Percentiles rank a stretch among this genome's conserved stretches.
Conservation (phyloP, 495 filamentous ascomycete genomes). For the Coniosporium apollinis region DNA sequence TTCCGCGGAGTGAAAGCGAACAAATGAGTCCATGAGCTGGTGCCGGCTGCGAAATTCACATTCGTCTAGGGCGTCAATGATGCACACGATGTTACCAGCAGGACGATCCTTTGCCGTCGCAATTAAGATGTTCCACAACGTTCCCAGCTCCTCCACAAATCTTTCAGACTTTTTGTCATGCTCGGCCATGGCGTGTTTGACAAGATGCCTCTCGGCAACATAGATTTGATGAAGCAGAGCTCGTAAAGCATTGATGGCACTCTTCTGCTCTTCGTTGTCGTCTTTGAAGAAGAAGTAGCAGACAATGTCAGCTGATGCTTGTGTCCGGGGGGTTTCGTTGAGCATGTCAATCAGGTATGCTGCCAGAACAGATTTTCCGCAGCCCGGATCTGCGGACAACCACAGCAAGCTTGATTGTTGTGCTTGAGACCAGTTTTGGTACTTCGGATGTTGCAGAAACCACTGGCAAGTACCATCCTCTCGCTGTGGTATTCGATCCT, state of each 20-base stretch:
- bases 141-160: conserved; percentile 19
- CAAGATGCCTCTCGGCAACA: conserved; percentile 13
- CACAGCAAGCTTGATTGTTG: conserved; percentile 21
- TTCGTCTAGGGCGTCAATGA: conserved; percentile 34
- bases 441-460: conserved; percentile 22
- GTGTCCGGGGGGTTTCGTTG: conserved; percentile 10
- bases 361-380: conserved; percentile 37
- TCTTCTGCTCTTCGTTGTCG: conserved; percentile 29
- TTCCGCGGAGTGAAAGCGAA: conserved; percentile 4
- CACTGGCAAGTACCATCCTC: conserved; percentile 27
- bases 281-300: conserved; percentile 48
- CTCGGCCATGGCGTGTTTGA: conserved; percentile 17
- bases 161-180: conserved; percentile 12
- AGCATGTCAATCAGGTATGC: conserved; percentile 27
- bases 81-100: conserved; percentile 30
- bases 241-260: conserved; percentile 22
- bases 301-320: conserved; percentile 5
- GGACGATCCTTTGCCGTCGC: conserved; percentile 17
- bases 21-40: conserved; percentile 10
- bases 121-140: conserved; percentile 29
- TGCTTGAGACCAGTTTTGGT: conserved; percentile 19
- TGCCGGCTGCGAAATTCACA: conserved; percentile 11
- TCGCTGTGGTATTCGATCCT: conserved; percentile 23
- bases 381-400: conserved; percentile 38
- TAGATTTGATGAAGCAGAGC: conserved; percentile 35